phyloP scores from a whole-genome alignment of 345 rosid genomes.

The Salix exigua region DNA sequence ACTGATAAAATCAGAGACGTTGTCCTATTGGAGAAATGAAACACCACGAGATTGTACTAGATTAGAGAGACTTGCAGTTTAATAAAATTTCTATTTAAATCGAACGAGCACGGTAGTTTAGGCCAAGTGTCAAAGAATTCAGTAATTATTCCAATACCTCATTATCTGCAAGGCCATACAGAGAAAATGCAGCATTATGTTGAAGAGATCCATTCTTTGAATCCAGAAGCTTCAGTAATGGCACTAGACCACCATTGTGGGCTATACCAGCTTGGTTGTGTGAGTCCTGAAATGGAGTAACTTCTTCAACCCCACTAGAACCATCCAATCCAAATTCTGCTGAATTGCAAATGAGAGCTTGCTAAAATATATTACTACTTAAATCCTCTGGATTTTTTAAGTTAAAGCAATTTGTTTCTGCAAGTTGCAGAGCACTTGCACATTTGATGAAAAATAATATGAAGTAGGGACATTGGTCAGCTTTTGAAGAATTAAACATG shows the following conservation, averaged over 20 bases:
- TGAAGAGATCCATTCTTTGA: conserved; percentile 96
- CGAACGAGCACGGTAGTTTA: not conserved
- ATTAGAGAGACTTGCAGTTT: not conserved
- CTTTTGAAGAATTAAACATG: not conserved
- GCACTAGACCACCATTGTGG: conserved; percentile 83
- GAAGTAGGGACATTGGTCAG: not conserved
- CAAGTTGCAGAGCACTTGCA: not conserved
- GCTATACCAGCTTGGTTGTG: conserved; percentile 99
- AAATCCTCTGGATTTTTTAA: not conserved
- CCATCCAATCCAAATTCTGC: not conserved
- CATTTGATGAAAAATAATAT: not conserved
- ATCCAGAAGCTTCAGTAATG: conserved; percentile 90
- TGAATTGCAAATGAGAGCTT: not conserved
- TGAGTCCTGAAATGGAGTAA: conserved; percentile 49
- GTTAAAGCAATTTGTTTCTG: not conserved
- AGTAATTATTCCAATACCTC: conserved; percentile 54
- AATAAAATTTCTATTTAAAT: conserved; percentile 10
- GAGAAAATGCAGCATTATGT: conserved; percentile 99
- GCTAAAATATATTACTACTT: not conserved
- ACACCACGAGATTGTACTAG: conserved; percentile 21
- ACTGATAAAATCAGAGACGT: conserved; percentile 88
- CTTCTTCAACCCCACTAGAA: not conserved
- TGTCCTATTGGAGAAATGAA: conserved; percentile 59
- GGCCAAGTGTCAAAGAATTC: conserved; percentile 13
- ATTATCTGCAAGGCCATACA: conserved; percentile 97